Evolutionary conservation across 2,329 filamentous ascomycete genomes (phyloP).

Genomic region (Hypoxylon sp.): DNA sequence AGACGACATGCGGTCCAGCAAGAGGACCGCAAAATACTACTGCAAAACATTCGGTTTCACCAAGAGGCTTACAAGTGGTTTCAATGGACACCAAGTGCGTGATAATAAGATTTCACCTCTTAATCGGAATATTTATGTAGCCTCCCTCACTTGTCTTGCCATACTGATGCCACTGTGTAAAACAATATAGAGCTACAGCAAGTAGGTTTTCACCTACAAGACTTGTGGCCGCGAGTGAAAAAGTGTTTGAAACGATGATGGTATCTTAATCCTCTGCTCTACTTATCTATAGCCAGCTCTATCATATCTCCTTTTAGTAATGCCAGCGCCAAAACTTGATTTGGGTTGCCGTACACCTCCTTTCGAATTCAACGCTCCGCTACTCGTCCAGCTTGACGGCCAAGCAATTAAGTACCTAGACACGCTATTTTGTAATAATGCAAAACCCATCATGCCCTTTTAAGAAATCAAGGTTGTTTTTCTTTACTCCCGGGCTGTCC

Average conservation of each 20-base stretch:
- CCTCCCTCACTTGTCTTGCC: not conserved
- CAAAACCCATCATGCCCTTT: not conserved
- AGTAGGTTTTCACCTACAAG: not conserved
- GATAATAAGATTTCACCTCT: not conserved
- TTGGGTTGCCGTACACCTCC: not conserved
- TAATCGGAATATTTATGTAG: not conserved
- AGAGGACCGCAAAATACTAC: conserved; percentile 16
- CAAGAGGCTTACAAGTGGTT: not conserved
- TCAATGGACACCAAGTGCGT: not conserved
- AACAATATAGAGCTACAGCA: not conserved
- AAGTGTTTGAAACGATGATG: conserved; percentile 3
- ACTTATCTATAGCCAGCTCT: not conserved
- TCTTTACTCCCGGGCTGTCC: conserved; percentile 54
- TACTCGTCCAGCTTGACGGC: not conserved
- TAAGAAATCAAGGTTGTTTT: conserved; percentile 30
- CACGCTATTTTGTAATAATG: not conserved
- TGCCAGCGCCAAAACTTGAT: not conserved
- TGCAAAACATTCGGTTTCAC: conserved; percentile 7
- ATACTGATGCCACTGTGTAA: not conserved
- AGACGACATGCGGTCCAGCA: conserved; percentile 30
- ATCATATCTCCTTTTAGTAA: not conserved
- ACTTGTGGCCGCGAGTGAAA: not conserved
- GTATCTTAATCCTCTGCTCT: conserved; percentile 18
- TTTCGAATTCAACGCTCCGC: not conserved
- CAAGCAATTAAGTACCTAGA: not conserved